A percentile compares a stretch with the other conserved stretches of the same genome.
Evolutionary conservation across 495 filamentous ascomycete species (phyloP).

Genomic region (Trichoderma gamsii): DNA sequence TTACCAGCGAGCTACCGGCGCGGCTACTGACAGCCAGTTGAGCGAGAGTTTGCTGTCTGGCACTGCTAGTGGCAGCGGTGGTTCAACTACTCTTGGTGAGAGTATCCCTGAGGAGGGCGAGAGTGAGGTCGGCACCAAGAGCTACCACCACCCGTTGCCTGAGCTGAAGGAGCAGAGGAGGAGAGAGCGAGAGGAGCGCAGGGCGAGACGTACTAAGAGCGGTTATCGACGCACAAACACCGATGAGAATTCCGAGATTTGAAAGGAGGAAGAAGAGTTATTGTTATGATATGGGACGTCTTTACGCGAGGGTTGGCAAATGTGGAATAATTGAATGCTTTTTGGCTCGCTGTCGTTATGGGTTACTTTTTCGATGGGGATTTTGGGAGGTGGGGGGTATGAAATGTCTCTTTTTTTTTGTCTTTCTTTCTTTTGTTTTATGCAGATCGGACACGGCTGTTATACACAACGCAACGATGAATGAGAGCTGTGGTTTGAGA

Average conservation of each 20-base stretch:
- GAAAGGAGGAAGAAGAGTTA: neutral
- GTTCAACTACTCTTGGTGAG: slow-evolving; percentile 35
- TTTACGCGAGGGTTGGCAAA: neutral
- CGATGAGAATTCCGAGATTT: slow-evolving; percentile 8
- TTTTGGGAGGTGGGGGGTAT: neutral
- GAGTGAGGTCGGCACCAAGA: slow-evolving; percentile 67
- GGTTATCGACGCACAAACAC: slow-evolving; percentile 5
- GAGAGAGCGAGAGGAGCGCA: slow-evolving; percentile 13
- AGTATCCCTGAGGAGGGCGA: slow-evolving; percentile 41
- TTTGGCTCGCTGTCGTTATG: neutral
- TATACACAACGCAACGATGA: neutral
- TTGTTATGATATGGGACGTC: neutral
- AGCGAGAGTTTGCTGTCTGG: slow-evolving; percentile 39
- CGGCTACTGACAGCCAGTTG: slow-evolving; percentile 23
- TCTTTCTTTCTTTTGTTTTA: neutral
- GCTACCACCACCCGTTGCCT: slow-evolving; percentile 56
- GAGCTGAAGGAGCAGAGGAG: slow-evolving; percentile 34
- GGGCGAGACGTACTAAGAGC: slow-evolving; percentile 10
- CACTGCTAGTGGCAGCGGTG: slow-evolving; percentile 48
- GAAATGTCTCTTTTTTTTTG: neutral
- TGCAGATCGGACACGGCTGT: too few species aligned
- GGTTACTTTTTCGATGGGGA: neutral
- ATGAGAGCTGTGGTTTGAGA: neutral
- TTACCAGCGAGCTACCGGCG: slow-evolving; percentile 39
- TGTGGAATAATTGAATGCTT: slow-evolving; percentile 6